Evolutionary conservation across 495 filamentous ascomycete genomes (phyloP), one percentile per base, ranked within the genome.

Genomic region (Diplogelasinospora grovesii): DNA sequence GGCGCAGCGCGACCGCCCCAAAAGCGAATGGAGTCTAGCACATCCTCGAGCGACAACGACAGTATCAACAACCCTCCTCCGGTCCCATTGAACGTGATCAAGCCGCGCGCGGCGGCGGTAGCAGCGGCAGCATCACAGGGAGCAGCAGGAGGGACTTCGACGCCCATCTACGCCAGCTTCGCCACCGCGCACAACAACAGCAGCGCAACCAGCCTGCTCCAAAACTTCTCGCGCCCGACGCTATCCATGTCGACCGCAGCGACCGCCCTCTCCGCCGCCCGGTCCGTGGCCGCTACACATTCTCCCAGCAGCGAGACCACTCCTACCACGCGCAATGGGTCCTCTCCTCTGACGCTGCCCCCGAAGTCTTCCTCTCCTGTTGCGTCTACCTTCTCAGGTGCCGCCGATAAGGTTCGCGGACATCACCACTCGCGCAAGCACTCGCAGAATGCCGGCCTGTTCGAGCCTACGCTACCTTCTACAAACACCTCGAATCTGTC

Each of bases 381-480:
- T 5, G 47, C 58, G 6, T 60, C 60, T 5, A 48, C 56, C 8
- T 58, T 56, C 39, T 28, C 49, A 3, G 38, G 48, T n/a, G n/a
- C n/a, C n/a, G n/a, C n/a, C n/a, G n/a, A n/a, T 8, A 49, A 48
- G 29, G 29, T 48, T 10, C 59, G 63, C n/a, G n/a, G n/a, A n/a
- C n/a, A n/a, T n/a, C n/a, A n/a, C 28, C 73, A 76, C 57, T 54
- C 61, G 15, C 62, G 74, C 34, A 78, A 76, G 50, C 65, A 74
- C 40, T 74, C 73, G 22, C 81, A 89, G 50, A 89, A 82, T 15
- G 86, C 89, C 50, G 89, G 89, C 41, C 81, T 87, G 64, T 96
- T 95, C 52, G 89, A 96, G 60, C 85, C 89, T 4, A 81, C 80
- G 21, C 65, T 95, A 22, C 85, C 87, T 2, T 85, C 86, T n/a